Percentiles rank a stretch among this genome's conserved stretches.
phyloP scores from a whole-genome alignment of 225 moss, liverwort and hornwort genomes.

The Lunularia cruciata region DNA sequence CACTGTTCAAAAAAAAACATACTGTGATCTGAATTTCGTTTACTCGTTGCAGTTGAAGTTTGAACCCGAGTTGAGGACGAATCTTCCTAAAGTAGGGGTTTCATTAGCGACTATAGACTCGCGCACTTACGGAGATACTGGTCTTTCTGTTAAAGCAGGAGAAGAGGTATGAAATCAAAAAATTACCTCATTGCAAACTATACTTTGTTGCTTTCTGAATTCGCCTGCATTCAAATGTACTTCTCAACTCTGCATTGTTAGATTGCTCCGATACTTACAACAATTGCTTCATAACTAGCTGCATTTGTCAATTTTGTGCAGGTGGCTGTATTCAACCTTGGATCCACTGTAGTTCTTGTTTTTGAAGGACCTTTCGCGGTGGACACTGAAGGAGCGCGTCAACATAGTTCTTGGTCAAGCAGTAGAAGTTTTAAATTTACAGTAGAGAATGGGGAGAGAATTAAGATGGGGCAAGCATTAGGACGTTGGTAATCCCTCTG shows the following conservation, averaged over 20 bases:
- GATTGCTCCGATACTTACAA: neutral
- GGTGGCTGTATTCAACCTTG: constrained; percentile 91
- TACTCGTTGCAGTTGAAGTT: constrained; percentile 41
- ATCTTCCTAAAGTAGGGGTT: constrained; percentile 53
- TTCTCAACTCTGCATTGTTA: too few species aligned
- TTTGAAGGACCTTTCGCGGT: constrained; percentile 65
- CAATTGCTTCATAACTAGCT: neutral
- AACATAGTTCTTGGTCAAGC: constrained; percentile 15
- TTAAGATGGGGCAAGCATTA: constrained; percentile 83
- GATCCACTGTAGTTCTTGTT: constrained; percentile 89
- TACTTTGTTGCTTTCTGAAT: neutral
- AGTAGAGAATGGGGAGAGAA: constrained; percentile 62
- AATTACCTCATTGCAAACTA: too few species aligned
- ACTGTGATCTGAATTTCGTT: too few species aligned
- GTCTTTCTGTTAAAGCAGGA: constrained; percentile 71
- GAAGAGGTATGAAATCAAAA: constrained; percentile 83
- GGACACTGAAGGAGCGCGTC: neutral
- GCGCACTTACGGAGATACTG: constrained; percentile 60
- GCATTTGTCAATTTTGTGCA: constrained; percentile 15
- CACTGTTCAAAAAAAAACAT: too few species aligned
- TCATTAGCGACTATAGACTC: constrained; percentile 45
- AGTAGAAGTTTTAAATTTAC: constrained; percentile 58
- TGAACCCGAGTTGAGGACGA: constrained; percentile 86
- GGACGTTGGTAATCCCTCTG: constrained; percentile 56
- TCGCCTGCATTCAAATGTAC: neutral